Evolutionary conservation across 768 basidiomycete species (phyloP).

Genomic region (Lyophyllum decastes): DNA sequence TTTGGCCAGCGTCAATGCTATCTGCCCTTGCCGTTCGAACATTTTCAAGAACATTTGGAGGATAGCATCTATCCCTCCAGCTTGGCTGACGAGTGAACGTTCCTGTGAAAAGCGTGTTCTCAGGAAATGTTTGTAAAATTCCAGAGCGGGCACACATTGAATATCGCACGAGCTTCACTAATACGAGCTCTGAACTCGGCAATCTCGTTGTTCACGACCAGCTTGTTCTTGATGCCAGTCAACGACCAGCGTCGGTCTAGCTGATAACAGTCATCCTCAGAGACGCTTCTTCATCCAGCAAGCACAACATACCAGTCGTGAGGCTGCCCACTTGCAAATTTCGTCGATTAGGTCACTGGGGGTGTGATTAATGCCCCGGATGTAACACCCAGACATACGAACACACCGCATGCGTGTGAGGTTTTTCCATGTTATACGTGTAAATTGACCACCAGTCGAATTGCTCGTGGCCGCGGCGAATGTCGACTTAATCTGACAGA

Average conservation of each 20-base stretch:
- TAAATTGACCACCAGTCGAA: not conserved
- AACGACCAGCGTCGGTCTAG: not conserved
- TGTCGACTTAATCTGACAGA: not conserved
- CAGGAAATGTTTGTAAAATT: not conserved
- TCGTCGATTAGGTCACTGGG: conserved; percentile 12
- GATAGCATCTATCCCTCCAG: conserved; percentile 6
- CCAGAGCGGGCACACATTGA: not conserved
- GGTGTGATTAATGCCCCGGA: not conserved
- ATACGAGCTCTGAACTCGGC: conserved; percentile 5
- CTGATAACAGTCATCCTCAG: not conserved
- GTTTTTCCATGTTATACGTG: conserved; percentile 6
- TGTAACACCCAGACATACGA: not conserved
- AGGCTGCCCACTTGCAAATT: conserved; percentile 11
- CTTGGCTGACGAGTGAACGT: not conserved
- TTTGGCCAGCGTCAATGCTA: not conserved
- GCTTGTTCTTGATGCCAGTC: not conserved
- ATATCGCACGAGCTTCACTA: not conserved
- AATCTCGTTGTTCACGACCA: not conserved
- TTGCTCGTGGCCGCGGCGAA: not conserved
- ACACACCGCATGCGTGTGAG: conserved; percentile 11
- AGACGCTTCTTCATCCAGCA: not conserved
- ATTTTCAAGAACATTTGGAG: not conserved
- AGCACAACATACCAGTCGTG: not conserved
- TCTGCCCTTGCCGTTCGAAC: not conserved
- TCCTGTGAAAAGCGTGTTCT: not conserved